Conservation (phyloP, 176 grass and related monocot species). For the Carex littledalei region DNA sequence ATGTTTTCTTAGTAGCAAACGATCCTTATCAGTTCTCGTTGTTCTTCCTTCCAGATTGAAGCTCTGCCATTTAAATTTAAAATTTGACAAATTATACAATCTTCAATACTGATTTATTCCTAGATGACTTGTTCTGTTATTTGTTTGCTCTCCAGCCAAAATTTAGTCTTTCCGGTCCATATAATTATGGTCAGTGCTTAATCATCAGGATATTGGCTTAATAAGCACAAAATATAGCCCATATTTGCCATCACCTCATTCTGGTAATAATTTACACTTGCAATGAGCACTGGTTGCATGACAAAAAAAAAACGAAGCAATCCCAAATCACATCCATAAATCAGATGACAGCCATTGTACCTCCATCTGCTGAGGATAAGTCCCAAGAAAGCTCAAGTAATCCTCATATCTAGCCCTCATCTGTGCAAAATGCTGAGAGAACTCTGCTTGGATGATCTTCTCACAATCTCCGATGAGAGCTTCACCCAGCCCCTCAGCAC, state of each 20-base stretch:
- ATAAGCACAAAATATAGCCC: neutral
- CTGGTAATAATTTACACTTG: neutral
- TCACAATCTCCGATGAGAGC: slow-evolving; percentile 74
- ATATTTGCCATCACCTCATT: neutral
- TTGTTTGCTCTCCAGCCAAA: neutral
- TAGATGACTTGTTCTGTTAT: neutral
- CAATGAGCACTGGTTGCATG: neutral
- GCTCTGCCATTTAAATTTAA: slow-evolving; percentile 32
- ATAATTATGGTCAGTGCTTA: neutral
- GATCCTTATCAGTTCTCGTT: slow-evolving; percentile 29
- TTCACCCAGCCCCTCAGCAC: slow-evolving; percentile 64
- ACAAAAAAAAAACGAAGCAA: neutral
- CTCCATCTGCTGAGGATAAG: slow-evolving; percentile 60
- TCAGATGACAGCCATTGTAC: slow-evolving; percentile 18
- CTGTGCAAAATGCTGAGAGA: slow-evolving; percentile 56
- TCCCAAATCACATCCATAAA: neutral
- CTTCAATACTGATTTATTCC: neutral
- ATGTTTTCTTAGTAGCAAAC: slow-evolving; percentile 49
- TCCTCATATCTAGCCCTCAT: slow-evolving; percentile 64
- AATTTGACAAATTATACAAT: neutral
- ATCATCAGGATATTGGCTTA: neutral
- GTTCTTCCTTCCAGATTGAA: slow-evolving; percentile 43
- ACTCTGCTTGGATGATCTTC: slow-evolving; percentile 79
- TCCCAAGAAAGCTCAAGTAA: slow-evolving; percentile 56
- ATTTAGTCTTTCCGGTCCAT: neutral